Evolutionary conservation across 768 basidiomycete genomes (phyloP), one percentile per base, ranked within the genome.

Genomic region (Rhizopogon vesiculosus): DNA sequence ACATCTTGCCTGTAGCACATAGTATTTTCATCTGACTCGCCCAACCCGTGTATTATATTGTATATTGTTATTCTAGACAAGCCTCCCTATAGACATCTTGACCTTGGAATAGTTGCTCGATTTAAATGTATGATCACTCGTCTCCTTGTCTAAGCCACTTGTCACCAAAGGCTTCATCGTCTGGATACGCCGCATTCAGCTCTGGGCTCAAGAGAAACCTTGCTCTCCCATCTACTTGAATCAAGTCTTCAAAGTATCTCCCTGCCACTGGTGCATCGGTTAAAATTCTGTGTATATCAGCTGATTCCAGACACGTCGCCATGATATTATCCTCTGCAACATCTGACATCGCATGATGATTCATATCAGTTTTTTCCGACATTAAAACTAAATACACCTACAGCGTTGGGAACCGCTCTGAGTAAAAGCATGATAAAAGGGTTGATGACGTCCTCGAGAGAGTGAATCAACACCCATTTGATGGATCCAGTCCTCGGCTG

Each of bases 401-500:
- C 78, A 79, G 62, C 71, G 63, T 41, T 63, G 55, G 1, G 73
- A 64, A 12, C 74, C 75, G 45, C 66, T 72, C 33, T 66, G 61
- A 18, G 70, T 62, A 42, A 76, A 56, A 38, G 72, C 62, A 31
- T 68, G 64, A 58, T 83, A 83, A 58, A 82, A 83, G 2, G 82
- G 79, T 54, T 83, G 82, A 43, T 75, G 57, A 22, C 73, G 65
- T 18, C 81, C 79, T 19, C 69, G 60, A 28, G 63, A 42, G 15
- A 82, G 68, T 9, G 60, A 56, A 56, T 76, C 69, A 1, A 81
- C 70, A 22, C 64, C 61, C 79, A 79, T 81, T 29, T 69, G 63
- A 15, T 42, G 49, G 10, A 78, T 78, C 80, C 79, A 82, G 25
- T 61, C 67, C 45, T 76, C 74, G 8, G 69, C 61, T 12, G 74